Percentiles rank a stretch among this genome's conserved stretches.
Conservation (phyloP, 441 rosid genomes). For the Corymbia calophylla region DNA sequence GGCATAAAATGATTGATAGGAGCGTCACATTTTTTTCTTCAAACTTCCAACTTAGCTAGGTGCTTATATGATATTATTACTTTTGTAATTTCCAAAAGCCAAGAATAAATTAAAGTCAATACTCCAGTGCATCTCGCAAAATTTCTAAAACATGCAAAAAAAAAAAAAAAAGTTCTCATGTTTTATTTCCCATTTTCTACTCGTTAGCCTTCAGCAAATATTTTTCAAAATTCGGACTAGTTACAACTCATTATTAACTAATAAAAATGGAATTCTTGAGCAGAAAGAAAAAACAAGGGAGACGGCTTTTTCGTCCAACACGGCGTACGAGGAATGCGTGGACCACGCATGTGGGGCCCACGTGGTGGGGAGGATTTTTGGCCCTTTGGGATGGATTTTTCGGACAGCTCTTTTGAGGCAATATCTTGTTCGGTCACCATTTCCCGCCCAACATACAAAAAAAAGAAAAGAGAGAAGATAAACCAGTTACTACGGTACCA, state of each 20-base stretch:
- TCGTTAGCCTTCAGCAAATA: neutral
- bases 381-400: neutral
- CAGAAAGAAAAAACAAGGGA: neutral
- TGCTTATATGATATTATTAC: neutral
- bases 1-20: neutral
- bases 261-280: neutral
- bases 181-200: too few species aligned
- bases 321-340: neutral
- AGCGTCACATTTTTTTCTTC: neutral
- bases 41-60: neutral
- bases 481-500: neutral
- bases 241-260: neutral
- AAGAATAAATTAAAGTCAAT: neutral
- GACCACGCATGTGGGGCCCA: neutral
- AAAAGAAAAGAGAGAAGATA: too few species aligned
- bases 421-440: neutral
- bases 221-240: neutral
- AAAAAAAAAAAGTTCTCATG: too few species aligned
- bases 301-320: neutral
- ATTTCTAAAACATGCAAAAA: neutral
- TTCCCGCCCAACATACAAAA: neutral
- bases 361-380: neutral
- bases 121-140: neutral
- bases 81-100: fast-evolving
- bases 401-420: neutral